Evolutionary conservation across 768 basidiomycete genomes (phyloP), one percentile per base, ranked within the genome.

Genomic region (Mrakia frigida): DNA sequence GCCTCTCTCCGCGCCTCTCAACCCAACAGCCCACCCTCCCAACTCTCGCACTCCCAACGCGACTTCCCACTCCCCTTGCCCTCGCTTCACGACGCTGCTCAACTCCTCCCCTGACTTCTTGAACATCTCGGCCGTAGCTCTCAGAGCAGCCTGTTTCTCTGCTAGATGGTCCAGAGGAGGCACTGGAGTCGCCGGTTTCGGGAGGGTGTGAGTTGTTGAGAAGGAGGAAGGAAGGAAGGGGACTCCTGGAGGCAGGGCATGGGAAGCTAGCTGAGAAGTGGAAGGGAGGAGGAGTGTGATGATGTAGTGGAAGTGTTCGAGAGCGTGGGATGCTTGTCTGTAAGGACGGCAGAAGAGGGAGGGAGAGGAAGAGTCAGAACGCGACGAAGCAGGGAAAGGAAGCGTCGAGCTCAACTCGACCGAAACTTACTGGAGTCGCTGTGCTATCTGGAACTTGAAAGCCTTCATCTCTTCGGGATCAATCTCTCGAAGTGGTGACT

Each of bases 211-310:
- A 0, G 74, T 52, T 6, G 74, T 69, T 14, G 74, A 50, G 53
- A 74, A 28, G 10, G 74, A 68, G 1, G 68, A 70, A 9, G 68
- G 74, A 3, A 53, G 43, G 41, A 75, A 56, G 33, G 74, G 74
- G 41, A 75, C 52, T 39, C 70, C 53, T 10, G 68, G 39, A 11
- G 74, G 74, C 28, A 75, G 53, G 14, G n/a, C 3, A 23, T 43
- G 41, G n/a, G 37, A 35, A 14, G 67, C 21, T 25, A 56, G 25
- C 1, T 50, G 67, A 53, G 74, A 61, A 56, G 68, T 23, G 11
- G 74, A 25, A 0, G 74, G 74, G 23, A 75, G 74, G 28, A 75
- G 74, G 21, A 75, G 68, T 0, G 68, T 70, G 41, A 75, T 56
- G 56, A 70, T 43, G 68, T 61, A 56, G 35, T 70, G 56, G 31